Evolutionary conservation across 371 early-diverging fungal species (phyloP).

Genomic region (Chytridium lagenaria): DNA sequence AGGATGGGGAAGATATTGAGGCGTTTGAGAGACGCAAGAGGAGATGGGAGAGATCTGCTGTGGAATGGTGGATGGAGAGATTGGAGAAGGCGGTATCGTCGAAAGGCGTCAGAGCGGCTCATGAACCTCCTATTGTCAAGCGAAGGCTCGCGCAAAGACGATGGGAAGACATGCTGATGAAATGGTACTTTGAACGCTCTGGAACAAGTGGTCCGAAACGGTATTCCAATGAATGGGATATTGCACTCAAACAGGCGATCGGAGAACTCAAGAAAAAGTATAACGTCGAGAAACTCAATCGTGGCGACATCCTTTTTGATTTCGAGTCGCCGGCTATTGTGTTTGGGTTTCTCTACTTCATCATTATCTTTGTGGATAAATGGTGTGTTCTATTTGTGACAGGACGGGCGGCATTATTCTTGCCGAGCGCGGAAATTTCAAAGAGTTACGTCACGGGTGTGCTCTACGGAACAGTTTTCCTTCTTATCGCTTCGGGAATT

Average conservation of each 20-base stretch:
- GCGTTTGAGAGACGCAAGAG: slow-evolving; percentile 30
- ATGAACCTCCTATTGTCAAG: slow-evolving; percentile 21
- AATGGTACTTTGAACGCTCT: slow-evolving; percentile 40
- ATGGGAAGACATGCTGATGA: slow-evolving; percentile 44
- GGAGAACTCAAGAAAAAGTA: slow-evolving; percentile 43
- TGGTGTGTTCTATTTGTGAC: slow-evolving; percentile 40
- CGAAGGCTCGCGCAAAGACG: slow-evolving; percentile 29
- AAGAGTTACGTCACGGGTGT: slow-evolving; percentile 28
- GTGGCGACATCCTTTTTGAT: slow-evolving; percentile 46
- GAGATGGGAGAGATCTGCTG: slow-evolving; percentile 44
- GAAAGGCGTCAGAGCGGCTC: neutral
- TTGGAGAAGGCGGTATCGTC: slow-evolving; percentile 18
- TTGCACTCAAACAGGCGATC: slow-evolving; percentile 37
- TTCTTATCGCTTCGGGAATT: slow-evolving; percentile 42
- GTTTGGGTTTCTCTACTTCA: slow-evolving; percentile 48
- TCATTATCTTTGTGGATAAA: slow-evolving; percentile 44
- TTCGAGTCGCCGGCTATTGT: slow-evolving; percentile 45
- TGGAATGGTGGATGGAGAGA: slow-evolving; percentile 34
- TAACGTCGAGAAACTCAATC: slow-evolving; percentile 46
- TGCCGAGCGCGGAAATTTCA: slow-evolving; percentile 13
- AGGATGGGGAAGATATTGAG: slow-evolving; percentile 22
- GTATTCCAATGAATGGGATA: slow-evolving; percentile 46
- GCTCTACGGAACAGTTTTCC: slow-evolving; percentile 38
- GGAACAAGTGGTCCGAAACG: slow-evolving; percentile 32
- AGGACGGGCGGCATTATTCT: slow-evolving; percentile 26